Base-by-base conservation (phyloP, 257 asterid species). In the Thymus mandschuricus region DNA sequence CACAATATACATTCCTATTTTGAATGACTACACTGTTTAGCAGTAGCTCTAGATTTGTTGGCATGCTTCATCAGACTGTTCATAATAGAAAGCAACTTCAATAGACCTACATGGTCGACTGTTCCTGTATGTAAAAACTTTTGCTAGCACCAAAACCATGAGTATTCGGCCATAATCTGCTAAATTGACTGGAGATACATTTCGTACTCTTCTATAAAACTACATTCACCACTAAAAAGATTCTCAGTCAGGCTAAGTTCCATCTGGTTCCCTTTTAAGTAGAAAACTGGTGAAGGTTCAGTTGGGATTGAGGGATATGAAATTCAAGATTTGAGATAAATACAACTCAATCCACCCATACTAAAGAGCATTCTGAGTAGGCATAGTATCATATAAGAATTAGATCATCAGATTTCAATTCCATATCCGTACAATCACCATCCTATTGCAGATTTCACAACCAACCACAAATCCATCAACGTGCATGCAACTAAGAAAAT, bases 111-210 rank as follows among this genome's bases (percentile, higher is more conserved):
- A 15, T 27, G 73, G 49, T 5, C 67, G 21, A 21, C 21, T 21
- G 21, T 21, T 21, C 21, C 27, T 9, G 29, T 3, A 57, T 3
- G 21, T 33, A 10, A 31, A 15, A 15, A 10, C 2, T 21, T 59
- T 9, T 31, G 57, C 31, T 45, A 43, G 57, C 66, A 56, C 33
- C 60, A 30, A 48, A 69, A 44, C 44, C 50, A 48, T 29, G 33
- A 48, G 58, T 45, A 65, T 65, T 31, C n/a, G n/a, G 33, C 13
- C 56, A 48, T 12, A 46, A 58, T 70, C 4, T 59, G 50, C 48
- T 15, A 34, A 71, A 48, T 34, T 7, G 27, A 48, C 43, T 8
- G 59, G 11, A 34, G 46, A 69, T 46, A 41, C 28, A 45, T 38
- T 52, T 54, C 27, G 41, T 28, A 68, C 56, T 41, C 13, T 4